Percentiles rank a stretch among this genome's conserved stretches.
Evolutionary conservation across 2,329 filamentous ascomycete species (phyloP).

Genomic region (Raffaelea arxii): DNA sequence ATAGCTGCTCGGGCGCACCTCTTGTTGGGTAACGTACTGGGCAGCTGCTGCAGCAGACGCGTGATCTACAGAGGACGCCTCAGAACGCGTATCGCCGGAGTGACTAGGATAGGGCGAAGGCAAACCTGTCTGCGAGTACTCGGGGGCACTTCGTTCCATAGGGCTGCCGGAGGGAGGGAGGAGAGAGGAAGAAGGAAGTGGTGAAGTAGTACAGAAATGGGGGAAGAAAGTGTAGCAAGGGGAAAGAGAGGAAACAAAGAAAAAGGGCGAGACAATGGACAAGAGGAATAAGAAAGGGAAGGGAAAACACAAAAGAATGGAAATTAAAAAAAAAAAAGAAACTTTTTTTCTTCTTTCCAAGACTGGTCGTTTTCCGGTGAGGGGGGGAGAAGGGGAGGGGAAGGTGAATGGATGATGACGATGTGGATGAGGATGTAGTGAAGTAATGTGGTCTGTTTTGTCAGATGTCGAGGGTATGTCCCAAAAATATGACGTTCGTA

Average conservation of each 20-base stretch:
- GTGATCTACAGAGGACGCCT: conserved; percentile 81
- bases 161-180: conserved; percentile 16
- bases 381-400: conserved; percentile 3
- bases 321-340: background rate
- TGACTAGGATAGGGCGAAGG: conserved; percentile 59
- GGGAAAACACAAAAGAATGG: conserved; percentile 2
- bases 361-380: too few relatives aligned
- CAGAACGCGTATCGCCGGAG: conserved; percentile 66
- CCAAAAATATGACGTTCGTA: background rate
- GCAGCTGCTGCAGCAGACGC: conserved; percentile 89
- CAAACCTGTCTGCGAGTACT: conserved; percentile 86
- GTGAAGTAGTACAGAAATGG: background rate
- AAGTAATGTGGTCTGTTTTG: background rate
- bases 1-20: conserved; percentile 59
- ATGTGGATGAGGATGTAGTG: conserved; percentile 18
- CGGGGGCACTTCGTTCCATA: conserved; percentile 57
- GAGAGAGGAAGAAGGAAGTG: background rate
- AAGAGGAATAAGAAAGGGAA: background rate
- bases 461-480: background rate
- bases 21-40: conserved; percentile 76
- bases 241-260: background rate
- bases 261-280: background rate
- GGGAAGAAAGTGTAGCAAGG: background rate
- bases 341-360: too few relatives aligned
- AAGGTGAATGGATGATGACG: conserved; percentile 8